A percentile compares a stretch with the other conserved stretches of the same genome.
These are phyloP conservation scores for Vanderwaltozyma tropicalis DNA, from an alignment of 805 yeast species.

Conservation along the genomic window DNA sequence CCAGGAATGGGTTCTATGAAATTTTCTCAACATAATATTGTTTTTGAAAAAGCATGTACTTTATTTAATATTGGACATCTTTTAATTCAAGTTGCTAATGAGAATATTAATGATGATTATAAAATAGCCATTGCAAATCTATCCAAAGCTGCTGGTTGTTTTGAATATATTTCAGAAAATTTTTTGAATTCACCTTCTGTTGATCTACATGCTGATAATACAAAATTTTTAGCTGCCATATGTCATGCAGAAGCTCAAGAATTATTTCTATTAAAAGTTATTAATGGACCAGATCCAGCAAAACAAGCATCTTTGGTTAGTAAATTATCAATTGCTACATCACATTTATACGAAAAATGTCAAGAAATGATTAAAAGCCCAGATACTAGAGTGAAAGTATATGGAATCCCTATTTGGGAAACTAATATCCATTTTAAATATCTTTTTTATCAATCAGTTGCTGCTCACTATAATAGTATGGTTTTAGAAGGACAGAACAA, in stretches of 20 bases:
- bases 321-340: conserved; percentile 57
- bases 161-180: conserved; percentile 59
- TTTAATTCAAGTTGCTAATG: conserved; percentile 41
- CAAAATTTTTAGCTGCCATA: conserved; percentile 50
- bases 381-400: conserved; percentile 20
- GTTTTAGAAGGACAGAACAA: conserved; percentile 45
- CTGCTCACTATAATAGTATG: conserved; percentile 50
- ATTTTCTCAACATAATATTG: conserved; percentile 64
- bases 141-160: conserved; percentile 73
- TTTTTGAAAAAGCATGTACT: conserved; percentile 82
- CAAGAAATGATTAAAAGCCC: conserved; percentile 34
- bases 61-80: conserved; percentile 69
- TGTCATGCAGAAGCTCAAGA: conserved; percentile 88
- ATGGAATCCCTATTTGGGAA: conserved; percentile 43
- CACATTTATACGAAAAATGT: conserved; percentile 45
- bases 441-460: conserved; percentile 46
- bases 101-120: conserved; percentile 31
- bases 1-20: conserved; percentile 19
- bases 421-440: conserved; percentile 42
- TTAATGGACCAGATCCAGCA: conserved; percentile 29
- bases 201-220: conserved; percentile 62
- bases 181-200: conserved; percentile 81
- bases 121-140: conserved; percentile 52
- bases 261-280: conserved; percentile 55
- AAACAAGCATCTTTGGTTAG: conserved; percentile 64